A percentile compares a stretch with the other conserved stretches of the same genome.
phyloP scores from a whole-genome alignment of 805 yeast genomes.

The Suhomyces kilbournensis region DNA sequence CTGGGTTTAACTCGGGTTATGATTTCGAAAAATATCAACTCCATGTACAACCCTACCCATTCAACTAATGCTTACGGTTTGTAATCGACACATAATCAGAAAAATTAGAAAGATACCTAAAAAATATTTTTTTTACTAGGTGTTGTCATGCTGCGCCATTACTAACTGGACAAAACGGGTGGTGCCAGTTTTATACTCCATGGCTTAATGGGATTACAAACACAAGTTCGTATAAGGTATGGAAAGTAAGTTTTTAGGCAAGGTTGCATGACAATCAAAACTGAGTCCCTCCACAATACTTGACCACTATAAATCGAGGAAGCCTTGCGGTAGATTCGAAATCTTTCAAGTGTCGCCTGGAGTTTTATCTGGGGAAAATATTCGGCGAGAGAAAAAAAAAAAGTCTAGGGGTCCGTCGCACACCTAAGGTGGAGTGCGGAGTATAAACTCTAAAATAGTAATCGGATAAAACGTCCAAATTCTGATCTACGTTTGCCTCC shows the following conservation, averaged over 20 bases:
- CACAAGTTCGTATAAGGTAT: background rate
- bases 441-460: background rate
- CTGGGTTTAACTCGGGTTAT: background rate
- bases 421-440: background rate
- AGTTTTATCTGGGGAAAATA: background rate
- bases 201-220: background rate
- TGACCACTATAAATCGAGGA: background rate
- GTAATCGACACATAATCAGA: background rate
- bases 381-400: background rate
- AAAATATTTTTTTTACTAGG: background rate
- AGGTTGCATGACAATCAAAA: background rate
- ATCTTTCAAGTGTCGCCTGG: background rate
- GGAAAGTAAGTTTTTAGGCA: background rate
- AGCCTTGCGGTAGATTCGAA: background rate
- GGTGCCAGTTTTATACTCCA: background rate
- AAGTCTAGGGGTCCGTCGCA: background rate
- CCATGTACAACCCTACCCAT: background rate
- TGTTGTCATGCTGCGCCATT: background rate
- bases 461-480: background rate
- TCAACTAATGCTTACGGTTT: background rate
- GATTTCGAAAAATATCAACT: background rate
- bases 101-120: background rate
- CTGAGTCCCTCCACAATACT: background rate
- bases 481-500: background rate
- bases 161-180: background rate